Conservation (phyloP, 2,329 filamentous ascomycete species). For the Aspergillus sp. region DNA sequence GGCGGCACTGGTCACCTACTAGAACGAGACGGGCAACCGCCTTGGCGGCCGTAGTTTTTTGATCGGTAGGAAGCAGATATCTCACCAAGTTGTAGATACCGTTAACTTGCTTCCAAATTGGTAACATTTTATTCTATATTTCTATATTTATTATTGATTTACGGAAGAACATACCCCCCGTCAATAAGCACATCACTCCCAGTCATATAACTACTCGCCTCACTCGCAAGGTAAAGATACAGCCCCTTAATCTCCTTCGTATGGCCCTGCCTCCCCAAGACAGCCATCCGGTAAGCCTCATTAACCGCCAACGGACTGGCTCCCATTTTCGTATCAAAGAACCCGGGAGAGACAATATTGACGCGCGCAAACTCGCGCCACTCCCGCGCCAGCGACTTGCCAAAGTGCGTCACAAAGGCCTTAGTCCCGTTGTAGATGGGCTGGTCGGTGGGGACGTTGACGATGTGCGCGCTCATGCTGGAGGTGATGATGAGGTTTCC, state of each 20-base stretch:
- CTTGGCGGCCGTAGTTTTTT: no score
- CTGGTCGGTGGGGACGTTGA: constrained; percentile 56
- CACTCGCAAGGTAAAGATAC: constrained; percentile 48
- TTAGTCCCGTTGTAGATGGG: constrained; percentile 59
- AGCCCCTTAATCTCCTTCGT: constrained; percentile 40
- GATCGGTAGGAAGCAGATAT: no score
- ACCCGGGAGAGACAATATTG: constrained; percentile 56
- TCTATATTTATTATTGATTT: no score
- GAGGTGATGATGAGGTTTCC: constrained; percentile 52
- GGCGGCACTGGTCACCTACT: no score
- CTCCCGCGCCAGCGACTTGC: constrained; percentile 56
- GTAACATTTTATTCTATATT: no score
- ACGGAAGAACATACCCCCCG: constrained; percentile 45
- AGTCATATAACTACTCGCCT: constrained; percentile 51
- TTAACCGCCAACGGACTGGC: constrained; percentile 45
- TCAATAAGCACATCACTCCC: constrained; percentile 51
- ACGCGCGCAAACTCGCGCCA: constrained; percentile 60
- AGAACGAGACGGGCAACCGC: no score
- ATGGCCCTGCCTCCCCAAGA: constrained; percentile 41
- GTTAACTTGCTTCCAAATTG: no score
- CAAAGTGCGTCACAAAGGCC: constrained; percentile 57
- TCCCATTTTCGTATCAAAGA: constrained; percentile 58
- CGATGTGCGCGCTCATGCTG: constrained; percentile 52
- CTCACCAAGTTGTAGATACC: no score
- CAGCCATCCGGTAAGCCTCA: constrained; percentile 50